Evolutionary conservation across 108 stramenopile species (phyloP).

Genomic region (Skeletonema potamos): DNA sequence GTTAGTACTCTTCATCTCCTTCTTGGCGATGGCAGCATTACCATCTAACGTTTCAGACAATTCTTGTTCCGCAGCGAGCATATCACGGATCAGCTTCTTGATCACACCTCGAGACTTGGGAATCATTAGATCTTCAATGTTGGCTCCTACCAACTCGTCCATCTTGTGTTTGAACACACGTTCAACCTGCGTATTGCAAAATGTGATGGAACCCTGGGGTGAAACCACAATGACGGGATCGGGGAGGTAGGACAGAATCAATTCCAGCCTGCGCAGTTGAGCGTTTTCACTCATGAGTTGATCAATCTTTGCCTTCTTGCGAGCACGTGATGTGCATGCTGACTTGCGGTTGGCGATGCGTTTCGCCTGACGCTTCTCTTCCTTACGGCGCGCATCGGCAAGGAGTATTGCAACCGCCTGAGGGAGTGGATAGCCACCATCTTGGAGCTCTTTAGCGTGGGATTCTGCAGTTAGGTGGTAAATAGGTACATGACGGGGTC

Average conservation of each 20-base stretch:
- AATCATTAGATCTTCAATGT: constrained; percentile 56
- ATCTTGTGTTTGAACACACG: constrained; percentile 62
- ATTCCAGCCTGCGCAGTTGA: constrained; percentile 63
- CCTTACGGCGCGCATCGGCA: constrained; percentile 66
- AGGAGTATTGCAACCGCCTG: constrained; percentile 67
- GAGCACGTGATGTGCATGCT: constrained; percentile 85
- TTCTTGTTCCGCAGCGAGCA: constrained; percentile 25
- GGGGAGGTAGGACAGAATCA: constrained; percentile 79
- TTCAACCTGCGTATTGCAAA: constrained; percentile 81
- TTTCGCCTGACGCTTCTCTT: constrained; percentile 82
- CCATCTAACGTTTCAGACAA: not conserved
- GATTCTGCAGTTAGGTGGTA: constrained; percentile 47
- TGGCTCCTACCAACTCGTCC: constrained; percentile 60
- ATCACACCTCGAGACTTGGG: constrained; percentile 64
- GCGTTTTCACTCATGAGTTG: constrained; percentile 84
- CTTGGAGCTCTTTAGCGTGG: constrained; percentile 59
- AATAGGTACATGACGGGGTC: not conserved
- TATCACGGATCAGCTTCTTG: constrained; percentile 50
- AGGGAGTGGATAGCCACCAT: constrained; percentile 65
- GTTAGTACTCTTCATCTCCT: constrained; percentile 1
- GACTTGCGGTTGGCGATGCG: constrained; percentile 87
- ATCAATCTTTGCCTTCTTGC: constrained; percentile 89
- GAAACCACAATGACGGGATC: constrained; percentile 75
- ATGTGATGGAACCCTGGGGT: constrained; percentile 71
- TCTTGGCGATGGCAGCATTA: constrained; percentile 12